Percentiles rank a stretch among this genome's conserved stretches.
These are phyloP conservation scores for Cordyceps tenuipes DNA, from an alignment of 2,329 filamentous ascomycete species.

Conservation along the genomic window DNA sequence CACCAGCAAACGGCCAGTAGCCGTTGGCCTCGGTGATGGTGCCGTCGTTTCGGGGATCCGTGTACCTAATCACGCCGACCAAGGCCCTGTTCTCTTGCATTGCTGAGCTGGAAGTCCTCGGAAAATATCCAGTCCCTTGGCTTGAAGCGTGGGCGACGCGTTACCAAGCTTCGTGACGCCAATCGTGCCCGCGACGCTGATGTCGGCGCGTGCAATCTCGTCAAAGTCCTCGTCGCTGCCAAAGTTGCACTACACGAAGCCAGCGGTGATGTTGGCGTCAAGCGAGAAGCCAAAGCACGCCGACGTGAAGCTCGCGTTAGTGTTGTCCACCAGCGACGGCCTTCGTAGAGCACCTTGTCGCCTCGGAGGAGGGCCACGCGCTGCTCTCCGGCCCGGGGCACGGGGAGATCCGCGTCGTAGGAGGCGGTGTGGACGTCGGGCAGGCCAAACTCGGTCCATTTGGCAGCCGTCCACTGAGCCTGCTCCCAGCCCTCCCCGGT, in stretches of 20 bases:
- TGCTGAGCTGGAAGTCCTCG: conserved; percentile 73
- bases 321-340: conserved; percentile 1
- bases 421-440: neutral
- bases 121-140: conserved; percentile 39
- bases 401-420: conserved; percentile 26
- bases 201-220: neutral
- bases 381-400: conserved; percentile 39
- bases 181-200: neutral
- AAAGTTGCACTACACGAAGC: conserved; percentile 3
- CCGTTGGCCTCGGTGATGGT: conserved; percentile 67
- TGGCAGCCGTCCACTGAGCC: conserved; percentile 30
- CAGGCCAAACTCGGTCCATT: conserved; percentile 27
- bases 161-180: conserved; percentile 53
- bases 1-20: conserved; percentile 43
- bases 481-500: conserved; percentile 29
- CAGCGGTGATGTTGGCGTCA: neutral
- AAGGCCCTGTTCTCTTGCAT: conserved; percentile 75
- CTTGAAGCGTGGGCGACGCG: conserved; percentile 57
- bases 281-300: conserved; percentile 2
- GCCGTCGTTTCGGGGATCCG: conserved; percentile 78
- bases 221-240: conserved; percentile 4
- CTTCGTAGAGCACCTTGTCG: conserved; percentile 2
- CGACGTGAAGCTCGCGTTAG: conserved; percentile 2
- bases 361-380: neutral
- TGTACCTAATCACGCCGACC: conserved; percentile 71